phyloP scores from a whole-genome alignment of 2,329 filamentous ascomycete species.

The Byssoonygena ceratinophila region DNA sequence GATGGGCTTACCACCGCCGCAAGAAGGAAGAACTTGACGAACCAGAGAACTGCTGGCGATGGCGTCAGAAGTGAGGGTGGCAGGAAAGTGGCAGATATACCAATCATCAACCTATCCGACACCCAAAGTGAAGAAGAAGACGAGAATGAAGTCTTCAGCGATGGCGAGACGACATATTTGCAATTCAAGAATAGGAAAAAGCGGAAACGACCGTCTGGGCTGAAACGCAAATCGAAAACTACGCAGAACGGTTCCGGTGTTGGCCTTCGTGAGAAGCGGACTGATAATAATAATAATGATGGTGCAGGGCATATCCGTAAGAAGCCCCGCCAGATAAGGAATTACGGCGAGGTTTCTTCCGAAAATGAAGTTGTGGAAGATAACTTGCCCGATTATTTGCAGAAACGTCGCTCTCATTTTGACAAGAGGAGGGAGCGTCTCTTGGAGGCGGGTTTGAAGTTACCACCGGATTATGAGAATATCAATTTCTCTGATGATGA shows the following conservation, averaged over 20 bases:
- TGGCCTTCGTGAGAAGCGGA: conserved; percentile 25
- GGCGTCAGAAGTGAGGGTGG: background rate
- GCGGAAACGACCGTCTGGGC: conserved; percentile 42
- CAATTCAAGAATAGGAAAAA: conserved; percentile 55
- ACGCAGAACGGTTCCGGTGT: conserved; percentile 36
- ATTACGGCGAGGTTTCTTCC: conserved; percentile 40
- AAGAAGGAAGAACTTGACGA: background rate
- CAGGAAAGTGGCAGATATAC: background rate
- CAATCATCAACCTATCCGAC: conserved; percentile 20
- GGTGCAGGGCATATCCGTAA: conserved; percentile 15
- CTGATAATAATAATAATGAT: conserved; percentile 20
- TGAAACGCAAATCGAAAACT: conserved; percentile 38
- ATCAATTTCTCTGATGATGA: conserved; percentile 67
- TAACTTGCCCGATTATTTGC: conserved; percentile 61
- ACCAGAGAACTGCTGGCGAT: background rate
- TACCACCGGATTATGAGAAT: conserved; percentile 67
- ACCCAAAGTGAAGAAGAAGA: conserved; percentile 18
- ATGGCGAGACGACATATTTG: conserved; percentile 44
- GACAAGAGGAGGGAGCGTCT: conserved; percentile 51
- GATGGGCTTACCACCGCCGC: conserved; percentile 28
- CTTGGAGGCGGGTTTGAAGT: conserved; percentile 56
- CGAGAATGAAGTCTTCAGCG: conserved; percentile 29
- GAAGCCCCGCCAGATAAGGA: conserved; percentile 28
- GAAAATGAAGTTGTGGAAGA: conserved; percentile 48
- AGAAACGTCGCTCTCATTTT: conserved; percentile 57